These are phyloP conservation scores for Fusarium robinianum DNA, from an alignment of 2,329 filamentous ascomycete genomes.

Conservation along the genomic window DNA sequence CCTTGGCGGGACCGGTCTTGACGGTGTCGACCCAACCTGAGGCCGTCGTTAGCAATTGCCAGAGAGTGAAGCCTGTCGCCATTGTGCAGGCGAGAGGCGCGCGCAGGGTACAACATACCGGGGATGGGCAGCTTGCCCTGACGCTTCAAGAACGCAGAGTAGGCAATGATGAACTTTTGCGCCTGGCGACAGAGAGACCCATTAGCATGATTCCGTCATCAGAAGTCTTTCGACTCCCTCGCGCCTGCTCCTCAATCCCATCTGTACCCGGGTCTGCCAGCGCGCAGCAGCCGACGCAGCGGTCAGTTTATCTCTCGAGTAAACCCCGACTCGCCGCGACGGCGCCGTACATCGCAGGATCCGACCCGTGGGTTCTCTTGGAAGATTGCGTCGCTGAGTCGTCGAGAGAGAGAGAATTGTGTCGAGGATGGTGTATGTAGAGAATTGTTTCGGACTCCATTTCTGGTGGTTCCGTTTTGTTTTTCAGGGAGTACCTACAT, in stretches of 20 bases:
- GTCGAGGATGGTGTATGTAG: background rate
- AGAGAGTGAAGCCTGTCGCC: background rate
- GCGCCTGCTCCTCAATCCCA: slow-evolving; percentile 64
- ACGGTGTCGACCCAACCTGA: slow-evolving; percentile 98
- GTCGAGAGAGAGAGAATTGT: slow-evolving; percentile 27
- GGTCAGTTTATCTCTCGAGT: slow-evolving; percentile 17
- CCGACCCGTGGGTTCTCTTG: slow-evolving; percentile 29
- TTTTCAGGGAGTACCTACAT: slow-evolving; percentile 63
- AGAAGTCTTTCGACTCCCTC: slow-evolving; percentile 75
- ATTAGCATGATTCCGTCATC: slow-evolving; percentile 76
- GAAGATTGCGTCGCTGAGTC: slow-evolving; percentile 38
- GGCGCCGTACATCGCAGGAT: slow-evolving; percentile 26
- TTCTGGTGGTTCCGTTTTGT: slow-evolving; percentile 21
- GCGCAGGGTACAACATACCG: slow-evolving; percentile 60
- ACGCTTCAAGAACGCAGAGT: slow-evolving; percentile 89
- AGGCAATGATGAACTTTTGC: slow-evolving; percentile 87
- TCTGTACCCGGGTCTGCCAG: slow-evolving; percentile 30
- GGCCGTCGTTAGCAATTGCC: slow-evolving; percentile 10
- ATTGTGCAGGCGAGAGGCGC: background rate
- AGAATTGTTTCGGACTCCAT: slow-evolving; percentile 17
- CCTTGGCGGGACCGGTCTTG: slow-evolving; percentile 96
- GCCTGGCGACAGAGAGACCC: slow-evolving; percentile 62
- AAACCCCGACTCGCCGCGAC: slow-evolving; percentile 24
- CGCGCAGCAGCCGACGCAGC: slow-evolving; percentile 26
- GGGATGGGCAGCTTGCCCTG: slow-evolving; percentile 92